Percentiles rank a stretch among this genome's conserved stretches.
phyloP scores from a whole-genome alignment of 345 rosid genomes.

The Hypericum androsaemum region DNA sequence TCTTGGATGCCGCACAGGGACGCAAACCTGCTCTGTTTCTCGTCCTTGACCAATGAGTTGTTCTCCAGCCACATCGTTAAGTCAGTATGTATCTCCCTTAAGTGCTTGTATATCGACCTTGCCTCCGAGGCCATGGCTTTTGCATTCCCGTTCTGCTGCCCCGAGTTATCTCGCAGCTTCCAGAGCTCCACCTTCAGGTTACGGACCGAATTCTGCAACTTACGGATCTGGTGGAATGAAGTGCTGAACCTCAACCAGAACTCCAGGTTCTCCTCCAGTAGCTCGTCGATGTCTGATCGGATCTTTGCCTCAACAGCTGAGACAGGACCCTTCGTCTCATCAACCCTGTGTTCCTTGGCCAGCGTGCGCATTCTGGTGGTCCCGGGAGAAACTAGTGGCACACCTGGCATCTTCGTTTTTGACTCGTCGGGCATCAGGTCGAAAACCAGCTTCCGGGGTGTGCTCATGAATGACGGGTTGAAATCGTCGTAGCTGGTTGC shows the following conservation, averaged over 20 bases:
- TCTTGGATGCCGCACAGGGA: slow-evolving; percentile 55
- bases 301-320: slow-evolving; percentile 51
- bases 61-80: slow-evolving; percentile 70
- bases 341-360: slow-evolving; percentile 12
- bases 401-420: too few species aligned
- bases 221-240: slow-evolving; percentile 60
- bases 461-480: slow-evolving; percentile 23
- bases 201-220: slow-evolving; percentile 47
- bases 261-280: slow-evolving; percentile 82
- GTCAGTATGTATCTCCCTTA: slow-evolving; percentile 67
- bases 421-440: slow-evolving; percentile 5
- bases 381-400: too few species aligned
- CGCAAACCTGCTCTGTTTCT: slow-evolving; percentile 44
- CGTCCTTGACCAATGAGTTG: slow-evolving; percentile 54
- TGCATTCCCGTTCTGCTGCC: slow-evolving; percentile 21
- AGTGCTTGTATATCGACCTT: slow-evolving; percentile 57
- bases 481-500: slow-evolving; percentile 20
- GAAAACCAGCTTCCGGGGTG: slow-evolving; percentile 21
- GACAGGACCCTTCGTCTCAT: slow-evolving; percentile 10
- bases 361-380: too few species aligned
- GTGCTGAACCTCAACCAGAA: slow-evolving; percentile 93
- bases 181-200: slow-evolving; percentile 52
- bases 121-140: slow-evolving; percentile 32
- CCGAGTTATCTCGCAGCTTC: slow-evolving; percentile 24
- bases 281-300: slow-evolving; percentile 49